A percentile compares a stretch with the other conserved stretches of the same genome.
Conservation (phyloP, 805 yeast species). For the Starmera caribaea region DNA sequence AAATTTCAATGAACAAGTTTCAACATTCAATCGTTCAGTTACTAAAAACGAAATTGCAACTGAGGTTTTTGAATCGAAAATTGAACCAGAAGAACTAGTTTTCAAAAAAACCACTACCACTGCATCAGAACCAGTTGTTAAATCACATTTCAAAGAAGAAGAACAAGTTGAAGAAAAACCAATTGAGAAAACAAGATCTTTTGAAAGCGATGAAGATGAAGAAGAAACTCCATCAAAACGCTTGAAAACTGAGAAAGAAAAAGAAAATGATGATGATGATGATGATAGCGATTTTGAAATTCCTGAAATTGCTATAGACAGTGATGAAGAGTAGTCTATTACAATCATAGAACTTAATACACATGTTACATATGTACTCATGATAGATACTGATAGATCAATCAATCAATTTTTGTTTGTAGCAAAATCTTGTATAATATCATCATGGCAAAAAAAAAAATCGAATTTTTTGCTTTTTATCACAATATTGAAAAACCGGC, state of each 20-base stretch:
- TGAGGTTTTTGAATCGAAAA: conserved; percentile 11
- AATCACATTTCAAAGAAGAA: not conserved
- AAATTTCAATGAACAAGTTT: conserved; percentile 7
- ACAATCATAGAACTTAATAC: conserved; percentile 3
- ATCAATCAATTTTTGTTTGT: too few species aligned
- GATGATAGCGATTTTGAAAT: conserved; percentile 41
- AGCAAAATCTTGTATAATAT: too few species aligned
- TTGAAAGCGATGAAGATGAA: conserved; percentile 12
- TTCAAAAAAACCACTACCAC: too few species aligned
- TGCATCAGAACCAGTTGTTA: too few species aligned
- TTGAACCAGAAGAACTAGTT: not conserved
- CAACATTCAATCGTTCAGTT: conserved; percentile 1
- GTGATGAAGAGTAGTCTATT: conserved; percentile 35
- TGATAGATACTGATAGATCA: too few species aligned
- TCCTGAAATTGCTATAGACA: conserved; percentile 32
- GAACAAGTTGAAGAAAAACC: conserved; percentile 1
- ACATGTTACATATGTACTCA: too few species aligned
- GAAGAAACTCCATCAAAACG: conserved; percentile 18
- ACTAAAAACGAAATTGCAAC: conserved; percentile 4
- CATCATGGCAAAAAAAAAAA: too few species aligned
- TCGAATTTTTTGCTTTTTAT: too few species aligned
- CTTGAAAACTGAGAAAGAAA: conserved; percentile 9
- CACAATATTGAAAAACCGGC: too few species aligned
- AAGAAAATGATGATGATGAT: conserved; percentile 15
- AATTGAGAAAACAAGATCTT: conserved; percentile 9